These are phyloP conservation scores for Chlorella sp. DNA, from an alignment of 139 green algal genomes.

Conservation along the genomic window DNA sequence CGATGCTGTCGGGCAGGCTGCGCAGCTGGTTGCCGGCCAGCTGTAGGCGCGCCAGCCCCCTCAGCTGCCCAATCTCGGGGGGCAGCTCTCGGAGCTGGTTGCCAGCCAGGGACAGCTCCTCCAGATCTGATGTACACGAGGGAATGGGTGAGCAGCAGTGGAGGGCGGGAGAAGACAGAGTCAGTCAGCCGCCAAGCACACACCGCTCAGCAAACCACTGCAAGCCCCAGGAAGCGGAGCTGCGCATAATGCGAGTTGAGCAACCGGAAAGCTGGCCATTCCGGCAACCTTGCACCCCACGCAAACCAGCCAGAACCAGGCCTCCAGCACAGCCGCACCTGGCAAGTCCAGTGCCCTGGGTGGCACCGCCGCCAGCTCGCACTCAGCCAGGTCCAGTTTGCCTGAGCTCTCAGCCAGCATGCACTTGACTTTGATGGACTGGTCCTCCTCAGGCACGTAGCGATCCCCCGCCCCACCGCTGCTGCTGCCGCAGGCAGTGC, in stretches of 20 bases:
- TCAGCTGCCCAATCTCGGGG: slow-evolving; percentile 45
- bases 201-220: no score
- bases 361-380: slow-evolving; percentile 59
- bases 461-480: neutral
- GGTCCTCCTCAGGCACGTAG: slow-evolving; percentile 10
- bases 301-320: neutral
- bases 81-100: slow-evolving; percentile 68
- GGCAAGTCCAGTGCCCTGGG: slow-evolving; percentile 55
- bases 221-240: no score
- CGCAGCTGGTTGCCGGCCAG: slow-evolving; percentile 79
- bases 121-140: slow-evolving; percentile 10
- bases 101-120: slow-evolving; percentile 78
- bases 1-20: slow-evolving; percentile 55
- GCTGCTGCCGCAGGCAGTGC: neutral
- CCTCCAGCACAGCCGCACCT: no score
- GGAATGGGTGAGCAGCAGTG: neutral
- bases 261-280: no score
- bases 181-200: no score
- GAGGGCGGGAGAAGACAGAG: neutral
- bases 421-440: slow-evolving; percentile 40
- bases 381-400: slow-evolving; percentile 80
- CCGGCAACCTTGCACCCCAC: neutral
- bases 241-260: no score
- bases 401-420: slow-evolving; percentile 56
- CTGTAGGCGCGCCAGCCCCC: slow-evolving; percentile 66